Conservation (phyloP, 2,329 filamentous ascomycete species). For the Penicillium sp. region DNA sequence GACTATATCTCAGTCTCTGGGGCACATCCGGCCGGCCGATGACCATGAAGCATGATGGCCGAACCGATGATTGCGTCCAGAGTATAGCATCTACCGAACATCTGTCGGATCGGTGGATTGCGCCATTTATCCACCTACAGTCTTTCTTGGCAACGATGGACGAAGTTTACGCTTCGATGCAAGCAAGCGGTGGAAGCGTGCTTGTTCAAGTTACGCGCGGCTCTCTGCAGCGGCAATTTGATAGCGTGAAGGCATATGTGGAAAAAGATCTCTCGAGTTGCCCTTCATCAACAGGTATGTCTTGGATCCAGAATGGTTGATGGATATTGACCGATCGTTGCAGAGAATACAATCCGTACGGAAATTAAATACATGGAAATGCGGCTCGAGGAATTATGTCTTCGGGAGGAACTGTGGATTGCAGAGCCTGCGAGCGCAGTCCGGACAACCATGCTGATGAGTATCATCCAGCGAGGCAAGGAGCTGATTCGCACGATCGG, state of each 20-base stretch:
- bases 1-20: constrained; percentile 2
- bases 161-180: constrained; percentile 18
- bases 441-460: constrained; percentile 22
- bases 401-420: constrained; percentile 23
- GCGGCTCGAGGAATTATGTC: constrained; percentile 19
- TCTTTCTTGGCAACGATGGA: constrained; percentile 21
- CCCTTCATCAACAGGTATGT: constrained; percentile 14
- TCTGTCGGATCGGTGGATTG: constrained; percentile 21
- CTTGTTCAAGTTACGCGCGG: constrained; percentile 14
- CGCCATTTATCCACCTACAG: constrained; percentile 19
- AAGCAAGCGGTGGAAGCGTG: constrained; percentile 12
- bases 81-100: constrained; percentile 9
- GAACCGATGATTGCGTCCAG: constrained; percentile 13
- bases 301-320: background rate
- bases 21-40: constrained; percentile 7
- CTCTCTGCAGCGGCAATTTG: constrained; percentile 17
- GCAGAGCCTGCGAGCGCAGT: constrained; percentile 14
- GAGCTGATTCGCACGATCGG: constrained; percentile 16
- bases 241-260: constrained; percentile 7
- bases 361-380: constrained; percentile 21
- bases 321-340: constrained; percentile 3
- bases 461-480: constrained; percentile 17
- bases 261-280: constrained; percentile 9
- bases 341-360: constrained; percentile 18
- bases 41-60: constrained; percentile 7